phyloP scores from a whole-genome alignment of 73 alveolate genomes.

The Urostyla sp. region DNA sequence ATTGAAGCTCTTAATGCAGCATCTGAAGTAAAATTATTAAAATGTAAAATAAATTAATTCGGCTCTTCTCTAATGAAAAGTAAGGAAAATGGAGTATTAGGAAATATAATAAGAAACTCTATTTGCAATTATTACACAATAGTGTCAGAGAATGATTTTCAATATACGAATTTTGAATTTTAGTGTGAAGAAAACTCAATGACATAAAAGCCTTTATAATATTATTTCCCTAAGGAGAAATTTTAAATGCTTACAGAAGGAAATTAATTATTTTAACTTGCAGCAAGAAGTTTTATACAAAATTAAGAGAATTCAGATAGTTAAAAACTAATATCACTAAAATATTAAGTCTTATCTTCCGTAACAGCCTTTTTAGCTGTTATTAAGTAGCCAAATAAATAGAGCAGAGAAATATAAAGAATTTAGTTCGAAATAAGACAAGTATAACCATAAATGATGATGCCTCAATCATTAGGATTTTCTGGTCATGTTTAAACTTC shows the following conservation, averaged over 20 bases:
- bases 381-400: slow-evolving; percentile 9
- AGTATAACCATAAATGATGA: too few species aligned
- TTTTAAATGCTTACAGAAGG: slow-evolving; percentile 11
- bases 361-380: slow-evolving; percentile 44
- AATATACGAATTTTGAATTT: background rate
- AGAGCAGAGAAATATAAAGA: slow-evolving; percentile 21
- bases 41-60: background rate
- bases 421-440: background rate
- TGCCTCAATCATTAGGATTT: too few species aligned
- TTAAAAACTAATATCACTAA: background rate
- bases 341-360: slow-evolving; percentile 3
- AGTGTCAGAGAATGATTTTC: background rate
- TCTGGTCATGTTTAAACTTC: too few species aligned
- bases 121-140: background rate
- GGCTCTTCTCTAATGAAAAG: background rate
- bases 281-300: slow-evolving; percentile 1
- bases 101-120: slow-evolving; percentile 38
- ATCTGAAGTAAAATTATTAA: background rate
- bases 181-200: background rate
- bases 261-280: slow-evolving; percentile 5
- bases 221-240: background rate
- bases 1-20: slow-evolving; percentile 72
- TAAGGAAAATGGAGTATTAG: slow-evolving; percentile 1
- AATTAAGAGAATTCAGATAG: background rate
- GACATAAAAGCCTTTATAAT: background rate